Evolutionary conservation across 257 asterid genomes (phyloP), one percentile per base, ranked within the genome.

Genomic region (Oldenlandia corymbosa): DNA sequence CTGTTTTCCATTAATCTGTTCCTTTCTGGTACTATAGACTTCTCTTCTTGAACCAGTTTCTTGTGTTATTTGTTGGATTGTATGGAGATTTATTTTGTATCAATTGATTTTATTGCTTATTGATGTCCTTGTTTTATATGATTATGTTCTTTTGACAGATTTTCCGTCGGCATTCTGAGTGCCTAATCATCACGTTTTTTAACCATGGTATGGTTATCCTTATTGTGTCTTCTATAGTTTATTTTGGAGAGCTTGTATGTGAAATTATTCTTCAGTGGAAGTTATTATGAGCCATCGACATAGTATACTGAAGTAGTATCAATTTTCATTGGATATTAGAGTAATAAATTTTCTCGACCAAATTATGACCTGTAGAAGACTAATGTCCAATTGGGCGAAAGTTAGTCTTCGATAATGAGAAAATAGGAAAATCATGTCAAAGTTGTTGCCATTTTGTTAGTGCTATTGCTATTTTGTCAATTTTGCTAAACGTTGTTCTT

Each of bases 171-270:
- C 60, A 10, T 36, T 49, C 60, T 49, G 32, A 20, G 75, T 58
- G 71, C n/a, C 41, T 50, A 45, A 37, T 47, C 50, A 36, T 64
- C 65, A 24, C 56, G 52, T 32, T 30, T 66, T 27, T 45, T 32
- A 39, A 65, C 36, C 62, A 71, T 71, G 75, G 75, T 71, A 65
- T 65, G 46, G 31, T 55, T 20, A n/a, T 14, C 24, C 45, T 34
- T 49, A 24, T 10, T 28, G 41, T 37, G 8, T 18, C 5, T 16
- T 62, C 23, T 46, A 12, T 26, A 32, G 54, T 9, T 10, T 27
- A 14, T 24, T 14, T 26, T 37, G 65, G 8, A 31, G 16, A 27
- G 32, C 21, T 34, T 32, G 7, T 13, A 12, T 17, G 5, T 39
- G 14, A 5, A 14, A 28, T n/a, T 53, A 52, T n/a, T 5, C 31